A percentile compares a stretch with the other conserved stretches of the same genome.
Evolutionary conservation across 331 rosid genomes (phyloP).

Genomic region (Rhamnella rubrinervis): DNA sequence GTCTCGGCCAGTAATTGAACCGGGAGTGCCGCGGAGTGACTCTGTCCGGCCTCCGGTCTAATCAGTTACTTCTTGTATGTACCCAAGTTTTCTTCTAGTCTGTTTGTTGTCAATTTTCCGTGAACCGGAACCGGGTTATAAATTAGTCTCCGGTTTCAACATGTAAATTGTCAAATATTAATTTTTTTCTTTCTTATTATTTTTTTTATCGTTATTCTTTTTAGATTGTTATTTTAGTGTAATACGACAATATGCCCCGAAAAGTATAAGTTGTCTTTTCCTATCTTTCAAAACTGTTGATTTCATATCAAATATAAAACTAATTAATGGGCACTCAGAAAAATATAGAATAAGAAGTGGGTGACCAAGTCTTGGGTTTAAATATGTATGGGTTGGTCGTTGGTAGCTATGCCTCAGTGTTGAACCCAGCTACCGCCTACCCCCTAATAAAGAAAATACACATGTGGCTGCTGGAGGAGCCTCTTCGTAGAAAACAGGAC

Average conservation of each 20-base stretch:
- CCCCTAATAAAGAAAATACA: no score
- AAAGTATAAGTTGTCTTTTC: background rate
- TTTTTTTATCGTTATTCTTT: background rate
- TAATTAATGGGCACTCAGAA: background rate
- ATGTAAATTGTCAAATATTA: background rate
- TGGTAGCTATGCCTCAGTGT: no score
- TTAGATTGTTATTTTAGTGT: background rate
- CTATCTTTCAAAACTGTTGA: no score
- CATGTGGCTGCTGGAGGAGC: no score
- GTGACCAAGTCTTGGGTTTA: background rate
- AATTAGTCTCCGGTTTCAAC: no score
- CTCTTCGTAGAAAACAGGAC: no score
- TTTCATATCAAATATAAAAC: no score
- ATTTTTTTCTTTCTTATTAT: background rate
- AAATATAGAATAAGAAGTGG: background rate
- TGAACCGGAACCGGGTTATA: slow-evolving; percentile 1
- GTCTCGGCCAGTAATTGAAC: slow-evolving; percentile 24
- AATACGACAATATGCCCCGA: no score
- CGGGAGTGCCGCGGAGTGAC: slow-evolving; percentile 21
- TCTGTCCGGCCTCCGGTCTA: slow-evolving; percentile 51
- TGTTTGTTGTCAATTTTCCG: background rate
- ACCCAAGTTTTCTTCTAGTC: no score
- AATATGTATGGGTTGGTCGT: no score
- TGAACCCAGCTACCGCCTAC: no score
- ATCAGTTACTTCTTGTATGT: background rate